phyloP scores from a whole-genome alignment of 176 grass and related monocot genomes.

The Hsuehochloa calcarea region DNA sequence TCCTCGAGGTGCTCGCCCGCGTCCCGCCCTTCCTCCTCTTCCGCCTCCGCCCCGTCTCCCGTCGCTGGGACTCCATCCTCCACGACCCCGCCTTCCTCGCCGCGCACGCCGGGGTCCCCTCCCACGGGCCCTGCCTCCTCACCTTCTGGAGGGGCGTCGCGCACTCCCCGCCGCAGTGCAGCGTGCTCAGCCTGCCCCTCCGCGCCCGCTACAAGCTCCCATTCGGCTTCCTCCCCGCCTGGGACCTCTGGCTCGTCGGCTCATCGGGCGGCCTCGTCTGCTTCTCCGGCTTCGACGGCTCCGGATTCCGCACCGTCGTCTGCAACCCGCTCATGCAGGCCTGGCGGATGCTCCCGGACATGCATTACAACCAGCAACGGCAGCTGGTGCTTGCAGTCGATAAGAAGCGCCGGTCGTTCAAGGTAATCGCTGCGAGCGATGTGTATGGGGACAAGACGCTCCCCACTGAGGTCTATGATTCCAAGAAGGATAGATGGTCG shows the following conservation, averaged over 20 bases:
- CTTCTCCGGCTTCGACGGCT: constrained; percentile 76
- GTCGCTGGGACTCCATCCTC: constrained; percentile 67
- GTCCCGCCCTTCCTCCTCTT: constrained; percentile 90
- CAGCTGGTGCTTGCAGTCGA: constrained; percentile 78
- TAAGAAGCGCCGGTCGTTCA: constrained; percentile 50
- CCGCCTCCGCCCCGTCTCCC: constrained; percentile 66
- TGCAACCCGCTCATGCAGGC: constrained; percentile 89
- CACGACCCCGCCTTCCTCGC: constrained; percentile 67
- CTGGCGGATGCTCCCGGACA: constrained; percentile 70
- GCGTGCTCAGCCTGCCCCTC: constrained; percentile 72
- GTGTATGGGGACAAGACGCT: constrained; percentile 78
- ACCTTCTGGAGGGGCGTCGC: constrained; percentile 51
- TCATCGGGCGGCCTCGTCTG: constrained; percentile 89
- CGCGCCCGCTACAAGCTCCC: constrained; percentile 80
- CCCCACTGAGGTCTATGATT: constrained; percentile 90
- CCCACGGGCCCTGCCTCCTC: constrained; percentile 87
- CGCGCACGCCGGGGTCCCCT: constrained; percentile 61
- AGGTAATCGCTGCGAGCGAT: constrained; percentile 80
- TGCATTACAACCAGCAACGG: constrained; percentile 89
- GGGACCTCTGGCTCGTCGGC: constrained; percentile 92
- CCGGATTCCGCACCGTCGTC: constrained; percentile 63
- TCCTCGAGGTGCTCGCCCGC: constrained; percentile 77
- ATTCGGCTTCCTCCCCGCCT: constrained; percentile 71
- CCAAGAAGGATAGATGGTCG: constrained; percentile 57
- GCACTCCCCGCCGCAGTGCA: constrained; percentile 53